phyloP scores from a whole-genome alignment of 176 grass and related monocot genomes.

The Oropetium thomaeum region DNA sequence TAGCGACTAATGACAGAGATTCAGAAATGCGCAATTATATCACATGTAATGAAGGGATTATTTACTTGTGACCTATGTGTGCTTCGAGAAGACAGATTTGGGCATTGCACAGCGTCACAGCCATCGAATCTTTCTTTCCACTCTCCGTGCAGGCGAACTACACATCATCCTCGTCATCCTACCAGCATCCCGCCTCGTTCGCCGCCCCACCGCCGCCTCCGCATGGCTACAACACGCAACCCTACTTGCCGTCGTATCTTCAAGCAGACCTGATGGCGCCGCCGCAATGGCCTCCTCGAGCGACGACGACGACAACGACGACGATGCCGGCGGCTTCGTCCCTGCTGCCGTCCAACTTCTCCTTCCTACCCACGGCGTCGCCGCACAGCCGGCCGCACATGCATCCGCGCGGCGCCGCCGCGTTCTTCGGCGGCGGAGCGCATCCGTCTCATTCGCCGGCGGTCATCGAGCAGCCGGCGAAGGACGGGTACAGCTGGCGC shows the following conservation, averaged over 20 bases:
- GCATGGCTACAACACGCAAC: slow-evolving; percentile 20
- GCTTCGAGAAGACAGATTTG: neutral
- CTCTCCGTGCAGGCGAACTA: slow-evolving; percentile 32
- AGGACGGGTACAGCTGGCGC: slow-evolving; percentile 86
- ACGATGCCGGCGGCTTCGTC: neutral
- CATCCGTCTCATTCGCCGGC: neutral
- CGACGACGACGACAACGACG: neutral
- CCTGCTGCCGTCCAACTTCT: slow-evolving; percentile 13
- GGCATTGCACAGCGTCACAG: neutral
- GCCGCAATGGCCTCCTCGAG: slow-evolving; percentile 23
- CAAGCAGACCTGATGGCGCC: neutral
- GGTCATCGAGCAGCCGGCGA: slow-evolving; percentile 59
- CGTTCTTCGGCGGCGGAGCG: slow-evolving; percentile 16
- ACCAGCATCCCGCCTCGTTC: slow-evolving; percentile 23
- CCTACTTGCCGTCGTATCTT: slow-evolving; percentile 25
- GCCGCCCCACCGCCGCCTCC: neutral
- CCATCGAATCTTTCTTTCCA: neutral
- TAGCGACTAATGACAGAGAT: neutral
- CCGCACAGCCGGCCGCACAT: slow-evolving; percentile 11
- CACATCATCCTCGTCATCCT: neutral
- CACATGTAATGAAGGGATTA: neutral
- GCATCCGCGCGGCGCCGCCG: slow-evolving; percentile 19
- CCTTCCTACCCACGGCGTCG: neutral
- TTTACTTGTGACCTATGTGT: neutral
- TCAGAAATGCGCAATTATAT: neutral